phyloP scores from a whole-genome alignment of 2,329 filamentous ascomycete species.

The Cladosporium sp. region DNA sequence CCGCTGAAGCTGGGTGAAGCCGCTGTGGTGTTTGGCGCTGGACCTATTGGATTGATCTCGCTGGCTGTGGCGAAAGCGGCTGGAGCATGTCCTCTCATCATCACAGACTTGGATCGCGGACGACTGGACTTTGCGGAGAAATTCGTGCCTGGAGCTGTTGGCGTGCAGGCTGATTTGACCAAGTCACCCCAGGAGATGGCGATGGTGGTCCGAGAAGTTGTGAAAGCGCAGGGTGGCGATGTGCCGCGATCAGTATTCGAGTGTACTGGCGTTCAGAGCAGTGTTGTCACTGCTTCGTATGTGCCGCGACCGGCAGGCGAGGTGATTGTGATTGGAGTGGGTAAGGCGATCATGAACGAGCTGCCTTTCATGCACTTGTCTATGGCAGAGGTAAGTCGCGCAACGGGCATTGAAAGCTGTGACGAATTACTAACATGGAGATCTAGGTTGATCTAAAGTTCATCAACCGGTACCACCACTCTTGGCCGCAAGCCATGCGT shows the following conservation, averaged over 20 bases:
- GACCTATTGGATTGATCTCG: conserved; percentile 60
- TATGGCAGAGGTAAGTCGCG: conserved; percentile 23
- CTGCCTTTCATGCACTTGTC: conserved; percentile 36
- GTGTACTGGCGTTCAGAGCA: conserved; percentile 34
- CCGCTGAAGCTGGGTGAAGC: conserved; percentile 27
- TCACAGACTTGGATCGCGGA: conserved; percentile 76
- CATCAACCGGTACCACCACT: conserved; percentile 67
- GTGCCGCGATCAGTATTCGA: conserved; percentile 30
- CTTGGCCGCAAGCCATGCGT: conserved; percentile 63
- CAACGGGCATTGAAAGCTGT: not conserved
- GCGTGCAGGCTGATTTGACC: conserved; percentile 23
- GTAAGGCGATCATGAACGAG: conserved; percentile 31
- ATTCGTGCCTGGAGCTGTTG: conserved; percentile 47
- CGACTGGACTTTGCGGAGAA: conserved; percentile 73
- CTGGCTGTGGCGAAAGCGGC: conserved; percentile 56
- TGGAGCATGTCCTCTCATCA: conserved; percentile 70
- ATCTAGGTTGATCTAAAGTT: conserved; percentile 56
- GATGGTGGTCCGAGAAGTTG: conserved; percentile 21
- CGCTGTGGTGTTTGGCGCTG: conserved; percentile 58
- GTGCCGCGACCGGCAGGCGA: conserved; percentile 25
- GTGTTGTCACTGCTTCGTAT: conserved; percentile 28
- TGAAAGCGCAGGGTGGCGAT: conserved; percentile 21
- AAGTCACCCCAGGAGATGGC: conserved; percentile 23
- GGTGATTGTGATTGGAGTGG: conserved; percentile 35
- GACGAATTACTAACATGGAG: not conserved